Evolutionary conservation across 805 yeast species (phyloP).

Genomic region (Schwanniomyces yamadae): DNA sequence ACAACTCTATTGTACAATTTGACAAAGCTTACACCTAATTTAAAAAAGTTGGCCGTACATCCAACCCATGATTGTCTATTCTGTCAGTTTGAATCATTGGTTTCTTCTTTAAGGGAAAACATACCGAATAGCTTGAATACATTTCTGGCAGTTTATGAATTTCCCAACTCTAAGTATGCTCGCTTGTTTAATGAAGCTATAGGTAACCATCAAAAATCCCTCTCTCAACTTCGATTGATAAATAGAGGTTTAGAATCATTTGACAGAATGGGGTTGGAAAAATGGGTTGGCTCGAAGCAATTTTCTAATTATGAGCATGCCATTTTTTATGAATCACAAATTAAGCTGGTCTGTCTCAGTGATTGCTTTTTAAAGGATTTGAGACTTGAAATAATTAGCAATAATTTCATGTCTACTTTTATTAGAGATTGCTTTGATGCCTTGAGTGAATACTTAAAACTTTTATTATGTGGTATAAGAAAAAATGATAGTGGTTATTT

Average conservation of each 20-base stretch:
- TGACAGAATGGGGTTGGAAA: conserved; percentile 14
- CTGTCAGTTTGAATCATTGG: conserved; percentile 16
- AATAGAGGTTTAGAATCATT: conserved; percentile 17
- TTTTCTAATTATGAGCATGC: conserved; percentile 14
- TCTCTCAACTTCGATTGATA: conserved; percentile 11
- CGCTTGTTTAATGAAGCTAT: conserved; percentile 9
- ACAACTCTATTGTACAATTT: conserved; percentile 12
- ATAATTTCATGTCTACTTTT: too few relatives aligned
- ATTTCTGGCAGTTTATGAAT: conserved; percentile 14
- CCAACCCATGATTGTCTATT: conserved; percentile 22
- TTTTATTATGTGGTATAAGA: too few relatives aligned
- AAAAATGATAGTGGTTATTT: too few relatives aligned
- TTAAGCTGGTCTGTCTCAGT: background rate
- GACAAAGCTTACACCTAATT: conserved; percentile 8
- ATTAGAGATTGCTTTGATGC: too few relatives aligned
- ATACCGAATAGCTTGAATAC: conserved; percentile 9
- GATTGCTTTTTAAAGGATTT: conserved; percentile 1
- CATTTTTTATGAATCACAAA: conserved; percentile 6
- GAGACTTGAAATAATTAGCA: background rate
- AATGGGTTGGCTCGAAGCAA: conserved; percentile 3
- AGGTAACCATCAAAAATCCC: conserved; percentile 9
- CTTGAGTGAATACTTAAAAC: too few relatives aligned
- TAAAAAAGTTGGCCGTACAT: conserved; percentile 9
- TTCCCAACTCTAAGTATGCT: conserved; percentile 10
- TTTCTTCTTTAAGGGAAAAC: conserved; percentile 4